phyloP scores from a whole-genome alignment of 768 basidiomycete genomes.

The Clathrus columnatus region DNA sequence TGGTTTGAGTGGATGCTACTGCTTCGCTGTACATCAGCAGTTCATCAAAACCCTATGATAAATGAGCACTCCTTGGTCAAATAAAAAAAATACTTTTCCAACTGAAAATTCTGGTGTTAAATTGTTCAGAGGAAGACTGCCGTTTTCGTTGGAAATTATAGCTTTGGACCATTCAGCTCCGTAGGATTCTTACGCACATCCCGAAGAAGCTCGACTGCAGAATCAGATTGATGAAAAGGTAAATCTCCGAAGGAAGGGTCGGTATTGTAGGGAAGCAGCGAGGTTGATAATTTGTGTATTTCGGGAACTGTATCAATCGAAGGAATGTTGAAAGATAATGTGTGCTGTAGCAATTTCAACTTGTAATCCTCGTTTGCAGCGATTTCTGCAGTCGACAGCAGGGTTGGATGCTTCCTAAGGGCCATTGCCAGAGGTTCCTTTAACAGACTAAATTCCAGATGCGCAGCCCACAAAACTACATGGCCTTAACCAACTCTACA shows the following conservation, averaged over 20 bases:
- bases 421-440: constrained; percentile 27
- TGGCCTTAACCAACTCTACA: constrained; percentile 38
- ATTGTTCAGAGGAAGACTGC: constrained; percentile 37
- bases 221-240: constrained; percentile 36
- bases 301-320: constrained; percentile 25
- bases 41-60: constrained; percentile 51
- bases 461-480: constrained; percentile 47
- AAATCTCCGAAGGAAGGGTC: constrained; percentile 30
- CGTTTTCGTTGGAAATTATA: constrained; percentile 43
- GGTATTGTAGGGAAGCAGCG: constrained; percentile 46
- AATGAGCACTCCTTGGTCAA: constrained; percentile 1
- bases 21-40: constrained; percentile 78
- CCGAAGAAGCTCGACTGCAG: constrained; percentile 24
- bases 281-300: constrained; percentile 21
- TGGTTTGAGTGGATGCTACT: constrained; percentile 90
- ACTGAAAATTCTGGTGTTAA: constrained; percentile 42
- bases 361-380: constrained; percentile 21
- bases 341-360: constrained; percentile 26
- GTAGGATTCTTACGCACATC: constrained; percentile 15
- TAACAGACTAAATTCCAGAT: constrained; percentile 46
- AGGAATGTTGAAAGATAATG: constrained; percentile 38
- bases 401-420: constrained; percentile 14
- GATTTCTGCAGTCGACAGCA: constrained; percentile 10
- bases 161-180: constrained; percentile 28
- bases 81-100: background rate